Percentiles rank a stretch among this genome's conserved stretches.
Conservation (phyloP, 2,329 filamentous ascomycete genomes). For the Venturia effusa region DNA sequence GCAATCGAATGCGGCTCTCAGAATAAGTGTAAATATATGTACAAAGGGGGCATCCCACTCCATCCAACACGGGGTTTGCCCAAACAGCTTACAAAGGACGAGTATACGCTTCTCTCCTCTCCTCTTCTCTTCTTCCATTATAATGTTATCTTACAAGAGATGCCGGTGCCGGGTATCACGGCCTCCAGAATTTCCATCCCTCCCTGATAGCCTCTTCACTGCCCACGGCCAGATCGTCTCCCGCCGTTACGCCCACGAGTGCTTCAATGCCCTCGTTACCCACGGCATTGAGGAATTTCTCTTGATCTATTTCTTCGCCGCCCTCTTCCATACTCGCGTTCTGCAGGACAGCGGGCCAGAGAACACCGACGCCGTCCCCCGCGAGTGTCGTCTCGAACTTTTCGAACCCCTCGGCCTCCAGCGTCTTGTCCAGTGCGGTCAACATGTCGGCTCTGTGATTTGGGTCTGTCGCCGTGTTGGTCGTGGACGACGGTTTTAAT, state of each 20-base stretch:
- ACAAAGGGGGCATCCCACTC: too few species aligned
- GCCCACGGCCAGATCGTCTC: constrained; percentile 35
- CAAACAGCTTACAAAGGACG: too few species aligned
- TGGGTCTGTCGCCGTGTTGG: neutral
- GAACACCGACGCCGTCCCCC: constrained; percentile 84
- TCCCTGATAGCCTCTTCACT: constrained; percentile 36
- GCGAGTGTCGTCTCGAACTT: constrained; percentile 85
- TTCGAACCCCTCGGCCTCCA: constrained; percentile 53
- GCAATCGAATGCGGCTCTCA: too few species aligned
- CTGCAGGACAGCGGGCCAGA: constrained; percentile 85
- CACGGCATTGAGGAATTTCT: constrained; percentile 74
- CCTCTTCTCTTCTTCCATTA: too few species aligned
- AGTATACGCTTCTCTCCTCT: too few species aligned
- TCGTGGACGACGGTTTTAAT: constrained; percentile 49
- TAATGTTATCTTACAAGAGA: too few species aligned
- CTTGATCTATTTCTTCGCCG: constrained; percentile 85
- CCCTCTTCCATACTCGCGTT: constrained; percentile 74
- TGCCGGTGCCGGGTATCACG: neutral
- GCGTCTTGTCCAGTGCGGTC: constrained; percentile 50
- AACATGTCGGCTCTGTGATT: constrained; percentile 33
- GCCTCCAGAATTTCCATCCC: constrained; percentile 79
- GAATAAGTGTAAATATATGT: too few species aligned
- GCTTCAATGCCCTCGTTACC: constrained; percentile 78
- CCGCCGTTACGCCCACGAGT: constrained; percentile 61
- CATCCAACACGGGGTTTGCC: too few species aligned